These are phyloP conservation scores for Rosa hybrid DNA, from an alignment of 331 rosid species.

Conservation along the genomic window DNA sequence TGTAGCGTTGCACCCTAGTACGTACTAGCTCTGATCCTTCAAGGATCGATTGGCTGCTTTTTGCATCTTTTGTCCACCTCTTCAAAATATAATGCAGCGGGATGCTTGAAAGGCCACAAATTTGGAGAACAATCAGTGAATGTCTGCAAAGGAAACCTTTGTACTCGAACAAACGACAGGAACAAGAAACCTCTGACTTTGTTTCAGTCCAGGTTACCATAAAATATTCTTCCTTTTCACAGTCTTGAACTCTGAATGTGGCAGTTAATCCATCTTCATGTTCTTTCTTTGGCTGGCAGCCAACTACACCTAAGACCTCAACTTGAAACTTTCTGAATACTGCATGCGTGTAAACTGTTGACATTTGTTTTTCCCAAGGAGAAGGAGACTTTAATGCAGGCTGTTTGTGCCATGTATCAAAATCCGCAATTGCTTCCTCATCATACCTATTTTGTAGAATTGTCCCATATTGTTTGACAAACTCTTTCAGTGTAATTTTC, in stretches of 20 bases:
- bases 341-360: conserved; percentile 50
- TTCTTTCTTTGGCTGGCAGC: conserved; percentile 54
- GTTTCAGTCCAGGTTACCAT: conserved; percentile 37
- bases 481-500: conserved; percentile 53
- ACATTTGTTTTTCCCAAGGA: conserved; percentile 62
- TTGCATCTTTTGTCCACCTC: conserved; percentile 59
- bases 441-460: conserved; percentile 53
- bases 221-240: conserved; percentile 50
- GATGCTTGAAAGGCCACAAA: conserved; percentile 46
- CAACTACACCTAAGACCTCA: conserved; percentile 58
- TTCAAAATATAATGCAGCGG: conserved; percentile 48
- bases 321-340: conserved; percentile 52
- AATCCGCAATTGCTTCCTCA: conserved; percentile 59
- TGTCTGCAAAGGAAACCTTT: conserved; percentile 57
- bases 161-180: conserved; percentile 51
- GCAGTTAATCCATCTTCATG: conserved; percentile 40
- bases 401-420: conserved; percentile 56
- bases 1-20: conserved; percentile 48
- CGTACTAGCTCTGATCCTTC: conserved; percentile 38
- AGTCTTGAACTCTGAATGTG: conserved; percentile 52
- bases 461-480: conserved; percentile 48
- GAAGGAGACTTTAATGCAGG: conserved; percentile 59
- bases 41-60: conserved; percentile 28
- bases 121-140: conserved; percentile 50
- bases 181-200: conserved; percentile 49